Percentiles rank a stretch among this genome's conserved stretches.
Evolutionary conservation across 371 early-diverging fungal genomes (phyloP).

Genomic region (Rhizopus delemar): DNA sequence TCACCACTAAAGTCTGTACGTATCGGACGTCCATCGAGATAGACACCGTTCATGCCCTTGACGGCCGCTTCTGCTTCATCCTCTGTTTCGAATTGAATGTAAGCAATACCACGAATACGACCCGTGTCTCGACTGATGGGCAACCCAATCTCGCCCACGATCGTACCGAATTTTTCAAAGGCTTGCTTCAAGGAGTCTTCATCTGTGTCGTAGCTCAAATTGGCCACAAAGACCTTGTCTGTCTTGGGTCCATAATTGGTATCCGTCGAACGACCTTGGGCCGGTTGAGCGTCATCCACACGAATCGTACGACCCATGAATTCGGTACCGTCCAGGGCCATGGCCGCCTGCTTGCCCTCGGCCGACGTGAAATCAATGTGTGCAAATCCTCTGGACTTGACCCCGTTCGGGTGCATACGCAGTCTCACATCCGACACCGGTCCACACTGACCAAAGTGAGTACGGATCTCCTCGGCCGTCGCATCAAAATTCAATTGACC

Average conservation of each 20-base stretch:
- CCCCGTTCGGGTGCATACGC: constrained; percentile 63
- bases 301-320: constrained; percentile 71
- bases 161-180: constrained; percentile 37
- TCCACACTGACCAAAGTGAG: constrained; percentile 65
- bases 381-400: constrained; percentile 71
- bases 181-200: constrained; percentile 88
- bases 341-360: constrained; percentile 63
- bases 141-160: constrained; percentile 34
- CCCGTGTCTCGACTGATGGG: constrained; percentile 54
- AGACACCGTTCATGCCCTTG: constrained; percentile 57
- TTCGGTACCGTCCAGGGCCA: constrained; percentile 65
- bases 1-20: constrained; percentile 59
- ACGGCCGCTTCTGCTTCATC: constrained; percentile 67
- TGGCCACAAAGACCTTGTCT: constrained; percentile 90
- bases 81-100: constrained; percentile 60
- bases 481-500: constrained; percentile 73
- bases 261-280: constrained; percentile 32
- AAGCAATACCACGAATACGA: constrained; percentile 70
- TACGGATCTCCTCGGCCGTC: constrained; percentile 61
- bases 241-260: constrained; percentile 48
- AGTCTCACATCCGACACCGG: constrained; percentile 67
- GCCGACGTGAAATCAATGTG: constrained; percentile 67
- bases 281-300: constrained; percentile 49
- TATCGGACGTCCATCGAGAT: constrained; percentile 65
- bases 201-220: constrained; percentile 85